A percentile compares a stretch with the other conserved stretches of the same genome.
Conservation (phyloP, 2,329 filamentous ascomycete species). For the Tolypocladium sp. region DNA sequence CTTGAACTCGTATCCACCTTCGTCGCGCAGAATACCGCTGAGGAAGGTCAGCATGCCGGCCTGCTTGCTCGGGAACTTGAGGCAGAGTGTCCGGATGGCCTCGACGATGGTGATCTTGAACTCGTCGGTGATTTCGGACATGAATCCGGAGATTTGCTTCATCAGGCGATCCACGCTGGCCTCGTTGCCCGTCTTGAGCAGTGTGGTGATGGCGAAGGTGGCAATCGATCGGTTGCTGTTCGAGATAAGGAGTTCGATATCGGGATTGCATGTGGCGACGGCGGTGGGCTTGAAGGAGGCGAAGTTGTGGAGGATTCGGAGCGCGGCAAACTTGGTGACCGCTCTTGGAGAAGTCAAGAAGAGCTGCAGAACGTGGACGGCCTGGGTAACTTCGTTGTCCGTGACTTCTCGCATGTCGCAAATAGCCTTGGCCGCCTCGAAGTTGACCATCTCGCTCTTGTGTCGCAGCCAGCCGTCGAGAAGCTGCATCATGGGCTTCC, state of each 20-base stretch:
- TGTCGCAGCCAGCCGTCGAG: conserved; percentile 94
- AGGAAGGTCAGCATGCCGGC: conserved; percentile 96
- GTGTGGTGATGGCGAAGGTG: conserved; percentile 94
- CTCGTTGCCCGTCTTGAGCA: conserved; percentile 97
- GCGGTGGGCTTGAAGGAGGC: conserved; percentile 92
- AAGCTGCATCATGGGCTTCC: conserved; percentile 94
- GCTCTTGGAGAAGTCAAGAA: conserved; percentile 94
- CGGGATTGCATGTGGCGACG: conserved; percentile 88
- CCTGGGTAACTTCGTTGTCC: conserved; percentile 83
- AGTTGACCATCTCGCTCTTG: conserved; percentile 99
- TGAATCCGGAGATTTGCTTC: conserved; percentile 97
- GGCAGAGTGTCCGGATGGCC: conserved; percentile 87
- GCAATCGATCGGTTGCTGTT: conserved; percentile 97
- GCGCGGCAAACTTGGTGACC: conserved; percentile 94
- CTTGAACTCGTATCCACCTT: conserved; percentile 98
- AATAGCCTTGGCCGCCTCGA: conserved; percentile 96
- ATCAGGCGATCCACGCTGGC: conserved; percentile 93
- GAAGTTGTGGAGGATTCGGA: conserved; percentile 92
- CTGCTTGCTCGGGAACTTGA: conserved; percentile 98
- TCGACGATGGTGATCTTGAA: conserved; percentile 99
- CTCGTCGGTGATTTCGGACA: conserved; percentile 98
- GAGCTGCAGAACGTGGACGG: conserved; percentile 88
- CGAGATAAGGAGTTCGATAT: conserved; percentile 93
- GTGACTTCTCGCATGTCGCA: conserved; percentile 90
- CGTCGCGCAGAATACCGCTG: conserved; percentile 90